These are phyloP conservation scores for Circinella umbellata DNA, from an alignment of 371 early-diverging fungal genomes.

Conservation along the genomic window DNA sequence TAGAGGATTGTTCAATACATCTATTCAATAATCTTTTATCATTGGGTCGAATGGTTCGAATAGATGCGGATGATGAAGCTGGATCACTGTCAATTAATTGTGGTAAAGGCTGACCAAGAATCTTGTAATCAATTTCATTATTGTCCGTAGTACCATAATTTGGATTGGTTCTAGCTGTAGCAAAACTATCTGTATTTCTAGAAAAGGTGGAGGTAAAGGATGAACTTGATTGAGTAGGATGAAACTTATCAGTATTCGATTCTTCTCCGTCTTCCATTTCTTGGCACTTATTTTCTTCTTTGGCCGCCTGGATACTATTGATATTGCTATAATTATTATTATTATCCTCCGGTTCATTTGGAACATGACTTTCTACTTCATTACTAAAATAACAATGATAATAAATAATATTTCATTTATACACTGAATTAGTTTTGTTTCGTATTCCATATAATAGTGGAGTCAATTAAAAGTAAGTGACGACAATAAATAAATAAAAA, in stretches of 20 bases:
- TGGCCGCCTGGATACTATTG: no score
- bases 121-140: not conserved
- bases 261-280: no score
- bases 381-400: not conserved
- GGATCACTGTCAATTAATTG: not conserved
- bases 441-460: not conserved
- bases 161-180: not conserved
- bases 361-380: not conserved
- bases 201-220: not conserved
- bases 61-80: not conserved
- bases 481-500: not conserved
- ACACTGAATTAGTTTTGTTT: no score
- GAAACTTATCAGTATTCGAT: not conserved
- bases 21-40: not conserved
- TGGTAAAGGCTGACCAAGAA: not conserved
- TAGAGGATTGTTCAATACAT: no score
- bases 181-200: not conserved
- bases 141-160: not conserved
- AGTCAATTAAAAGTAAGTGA: not conserved
- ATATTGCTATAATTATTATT: no score
- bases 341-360: not conserved
- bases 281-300: no score
- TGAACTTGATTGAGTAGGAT: not conserved
- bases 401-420: no score
- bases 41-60: not conserved